Evolutionary conservation across 768 basidiomycete genomes (phyloP), one percentile per base, ranked within the genome.

Genomic region (Lyophyllum semitale): DNA sequence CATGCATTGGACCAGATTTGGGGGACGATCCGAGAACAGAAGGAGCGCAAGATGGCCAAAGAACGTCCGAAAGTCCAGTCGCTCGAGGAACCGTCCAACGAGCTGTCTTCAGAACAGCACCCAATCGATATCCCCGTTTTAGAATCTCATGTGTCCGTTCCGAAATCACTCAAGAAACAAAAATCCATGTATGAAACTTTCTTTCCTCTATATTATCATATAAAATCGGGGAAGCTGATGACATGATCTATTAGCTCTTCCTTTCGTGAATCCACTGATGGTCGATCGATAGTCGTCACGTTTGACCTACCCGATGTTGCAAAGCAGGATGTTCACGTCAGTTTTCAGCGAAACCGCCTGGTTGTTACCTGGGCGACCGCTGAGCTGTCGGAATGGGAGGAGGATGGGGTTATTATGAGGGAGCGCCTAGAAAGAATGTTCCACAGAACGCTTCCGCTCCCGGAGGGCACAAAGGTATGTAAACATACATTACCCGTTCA

Each of bases 311-410:
- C 79, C 2, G 85, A 87, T 26, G 81, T 91, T 40, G 77, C 76
- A 63, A 91, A 89, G 66, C 80, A 89, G 54, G 84, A 91, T 57
- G 81, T 89, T 52, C 88, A 91, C 59, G 84, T 91, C 63, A 89
- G 84, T 65, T 91, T 82, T 61, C 86, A 87, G 50, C 77, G 79
- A 50, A 78, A 80, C 59, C 73, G 81, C 42, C 72, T 91, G 9
- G 75, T 87, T 33, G 76, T 91, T 35, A 86, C 82, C 17, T 91
- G 89, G 89, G 77, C 80, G 55, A 79, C 75, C 9, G 74, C 82
- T 52, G 84, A 81, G 60, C 74, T 84, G 46, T 73, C 75, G 12
- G 88, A 90, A 66, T 80, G 77, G 71, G 78, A 82, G 59, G 87
- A 90, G 57, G 77, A 78, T 20, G 85, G 80, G 20, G 74, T 79